A percentile compares a stretch with the other conserved stretches of the same genome.
Evolutionary conservation across 129 eudicot genomes (phyloP).

Genomic region (sunflower (Helianthus annuus)): HanXRQr2.0-SUNRISE NC_035439.2:42061925-42062424

Average conservation of each 20-base stretch:
- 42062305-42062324: slow-evolving; percentile 60
- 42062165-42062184: slow-evolving; percentile 77
- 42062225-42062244: slow-evolving; percentile 99
- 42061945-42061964: too few species aligned
- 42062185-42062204: slow-evolving; percentile 97
- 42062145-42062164: slow-evolving; percentile 76
- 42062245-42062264: slow-evolving; percentile 87
- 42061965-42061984: slow-evolving; percentile 35
- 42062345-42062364: slow-evolving; percentile 30
- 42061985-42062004: slow-evolving; percentile 96
- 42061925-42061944: too few species aligned
- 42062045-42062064: slow-evolving; percentile 56
- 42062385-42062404: too few species aligned
- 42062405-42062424: too few species aligned
- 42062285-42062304: slow-evolving; percentile 79
- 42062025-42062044: slow-evolving; percentile 98
- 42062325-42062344: slow-evolving; percentile 51
- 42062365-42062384: too few species aligned
- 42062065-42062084: neutral
- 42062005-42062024: slow-evolving; percentile 83
- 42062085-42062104: neutral
- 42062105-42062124: slow-evolving; percentile 10
- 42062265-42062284: slow-evolving; percentile 84
- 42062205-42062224: slow-evolving; percentile 92
- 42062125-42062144: slow-evolving; percentile 64